Evolutionary conservation across 2,329 filamentous ascomycete genomes (phyloP).

Genomic region (Xylariales sp.): DNA sequence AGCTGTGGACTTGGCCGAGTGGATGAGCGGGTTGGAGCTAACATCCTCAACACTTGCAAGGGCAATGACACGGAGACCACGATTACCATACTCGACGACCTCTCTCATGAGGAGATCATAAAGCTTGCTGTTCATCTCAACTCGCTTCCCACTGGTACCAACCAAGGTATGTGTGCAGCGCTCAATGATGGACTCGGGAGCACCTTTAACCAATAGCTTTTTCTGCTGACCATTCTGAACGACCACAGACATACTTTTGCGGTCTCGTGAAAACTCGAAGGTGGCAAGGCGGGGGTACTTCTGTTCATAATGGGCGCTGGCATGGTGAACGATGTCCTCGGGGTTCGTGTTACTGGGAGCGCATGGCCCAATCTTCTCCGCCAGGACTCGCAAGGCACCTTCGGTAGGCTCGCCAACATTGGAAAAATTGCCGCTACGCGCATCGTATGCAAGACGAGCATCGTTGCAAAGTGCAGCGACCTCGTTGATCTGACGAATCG

Average conservation of each 20-base stretch:
- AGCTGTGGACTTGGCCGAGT: conserved; percentile 72
- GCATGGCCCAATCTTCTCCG: conserved; percentile 89
- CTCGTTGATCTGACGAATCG: conserved; percentile 71
- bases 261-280: conserved; percentile 94
- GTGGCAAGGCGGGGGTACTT: conserved; percentile 72
- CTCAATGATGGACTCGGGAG: conserved; percentile 89
- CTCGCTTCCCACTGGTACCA: conserved; percentile 73
- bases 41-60: conserved; percentile 80
- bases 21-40: conserved; percentile 62
- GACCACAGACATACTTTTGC: conserved; percentile 98
- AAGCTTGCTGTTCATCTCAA: conserved; percentile 66
- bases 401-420: conserved; percentile 94
- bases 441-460: conserved; percentile 75
- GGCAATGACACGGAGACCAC: conserved; percentile 89
- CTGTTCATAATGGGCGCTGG: conserved; percentile 80
- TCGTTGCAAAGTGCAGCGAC: conserved; percentile 83
- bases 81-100: conserved; percentile 84
- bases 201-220: conserved; percentile 91
- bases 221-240: conserved; percentile 66
- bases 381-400: conserved; percentile 82
- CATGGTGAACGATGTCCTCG: conserved; percentile 69
- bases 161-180: conserved; percentile 80
- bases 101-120: conserved; percentile 68
- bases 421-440: conserved; percentile 67
- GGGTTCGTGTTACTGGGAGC: conserved; percentile 50